phyloP scores from a whole-genome alignment of 495 filamentous ascomycete genomes.

The Achaetomiella virescens region DNA sequence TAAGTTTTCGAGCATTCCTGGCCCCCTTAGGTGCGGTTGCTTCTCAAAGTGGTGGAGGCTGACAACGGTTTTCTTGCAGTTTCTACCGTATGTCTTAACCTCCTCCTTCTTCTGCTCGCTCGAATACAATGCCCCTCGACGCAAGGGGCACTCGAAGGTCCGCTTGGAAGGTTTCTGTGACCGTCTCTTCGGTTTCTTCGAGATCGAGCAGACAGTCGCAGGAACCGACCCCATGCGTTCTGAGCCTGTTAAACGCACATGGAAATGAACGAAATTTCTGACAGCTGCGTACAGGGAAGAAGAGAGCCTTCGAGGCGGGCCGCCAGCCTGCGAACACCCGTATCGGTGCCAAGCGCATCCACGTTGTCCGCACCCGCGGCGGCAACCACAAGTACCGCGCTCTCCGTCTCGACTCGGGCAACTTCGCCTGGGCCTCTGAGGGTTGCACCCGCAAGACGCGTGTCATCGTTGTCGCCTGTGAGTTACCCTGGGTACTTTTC shows the following conservation, averaged over 20 bases:
- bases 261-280: slow-evolving; percentile 24
- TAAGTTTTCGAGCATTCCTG: slow-evolving; percentile 15
- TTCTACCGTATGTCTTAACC: slow-evolving; percentile 32
- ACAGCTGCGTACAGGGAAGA: slow-evolving; percentile 52
- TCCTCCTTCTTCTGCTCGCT: slow-evolving; percentile 14
- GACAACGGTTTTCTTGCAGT: slow-evolving; percentile 22
- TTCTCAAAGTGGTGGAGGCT: slow-evolving; percentile 8
- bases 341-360: slow-evolving; percentile 97
- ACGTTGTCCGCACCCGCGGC: slow-evolving; percentile 96
- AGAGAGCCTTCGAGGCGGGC: slow-evolving; percentile 98
- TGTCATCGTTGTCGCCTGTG: slow-evolving; percentile 87
- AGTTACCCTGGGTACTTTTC: slow-evolving; percentile 3
- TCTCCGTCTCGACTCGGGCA: slow-evolving; percentile 97
- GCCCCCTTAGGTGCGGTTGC: not conserved
- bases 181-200: not conserved
- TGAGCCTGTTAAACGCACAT: slow-evolving; percentile 47
- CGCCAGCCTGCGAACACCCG: slow-evolving; percentile 98
- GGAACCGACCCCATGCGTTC: slow-evolving; percentile 48
- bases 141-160: slow-evolving; percentile 46
- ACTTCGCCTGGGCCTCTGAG: slow-evolving; percentile 99
- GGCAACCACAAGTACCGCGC: slow-evolving; percentile 99
- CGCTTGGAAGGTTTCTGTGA: slow-evolving; percentile 32
- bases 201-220: slow-evolving; percentile 9
- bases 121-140: slow-evolving; percentile 14
- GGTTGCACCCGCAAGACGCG: slow-evolving; percentile 95